Percentiles rank a stretch among this genome's conserved stretches.
phyloP scores from a whole-genome alignment of 2,329 filamentous ascomycete genomes.

The Aspergillus fructus region DNA sequence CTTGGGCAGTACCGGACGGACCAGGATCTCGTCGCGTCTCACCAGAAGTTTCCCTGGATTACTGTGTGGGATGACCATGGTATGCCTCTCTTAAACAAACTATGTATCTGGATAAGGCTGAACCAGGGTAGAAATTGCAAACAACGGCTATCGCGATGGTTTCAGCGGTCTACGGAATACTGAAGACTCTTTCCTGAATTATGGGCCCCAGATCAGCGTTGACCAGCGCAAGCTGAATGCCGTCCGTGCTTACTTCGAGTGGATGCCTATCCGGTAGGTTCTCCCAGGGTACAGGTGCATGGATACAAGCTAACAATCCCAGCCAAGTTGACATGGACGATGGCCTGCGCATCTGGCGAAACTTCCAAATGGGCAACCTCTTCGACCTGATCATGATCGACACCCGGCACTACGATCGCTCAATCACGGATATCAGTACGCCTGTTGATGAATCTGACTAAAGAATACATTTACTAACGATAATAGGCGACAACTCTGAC shows the following conservation, averaged over 20 bases:
- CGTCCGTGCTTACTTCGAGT: conserved; percentile 69
- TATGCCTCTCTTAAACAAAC: conserved; percentile 16
- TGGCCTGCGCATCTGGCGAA: conserved; percentile 67
- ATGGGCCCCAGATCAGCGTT: conserved; percentile 59
- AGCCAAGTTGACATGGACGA: conserved; percentile 67
- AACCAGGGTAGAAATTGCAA: conserved; percentile 51
- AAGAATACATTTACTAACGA: neutral
- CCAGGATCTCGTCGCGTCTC: conserved; percentile 56
- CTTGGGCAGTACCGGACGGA: conserved; percentile 56
- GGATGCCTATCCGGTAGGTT: conserved; percentile 56
- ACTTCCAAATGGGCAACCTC: conserved; percentile 64
- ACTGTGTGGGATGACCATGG: conserved; percentile 64
- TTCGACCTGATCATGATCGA: conserved; percentile 69
- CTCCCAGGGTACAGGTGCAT: neutral
- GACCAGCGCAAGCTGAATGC: conserved; percentile 73
- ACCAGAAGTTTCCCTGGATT: conserved; percentile 62
- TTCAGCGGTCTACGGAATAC: conserved; percentile 63
- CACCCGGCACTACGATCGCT: conserved; percentile 67
- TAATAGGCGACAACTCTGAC: conserved; percentile 57
- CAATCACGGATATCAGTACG: conserved; percentile 52
- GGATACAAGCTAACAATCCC: neutral
- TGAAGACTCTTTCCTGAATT: conserved; percentile 62
- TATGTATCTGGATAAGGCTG: neutral
- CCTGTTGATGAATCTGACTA: too few species aligned
- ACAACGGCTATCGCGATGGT: conserved; percentile 67